Conservation (phyloP, 352 stramenopile species). For the Thalassiosira exigua region DNA sequence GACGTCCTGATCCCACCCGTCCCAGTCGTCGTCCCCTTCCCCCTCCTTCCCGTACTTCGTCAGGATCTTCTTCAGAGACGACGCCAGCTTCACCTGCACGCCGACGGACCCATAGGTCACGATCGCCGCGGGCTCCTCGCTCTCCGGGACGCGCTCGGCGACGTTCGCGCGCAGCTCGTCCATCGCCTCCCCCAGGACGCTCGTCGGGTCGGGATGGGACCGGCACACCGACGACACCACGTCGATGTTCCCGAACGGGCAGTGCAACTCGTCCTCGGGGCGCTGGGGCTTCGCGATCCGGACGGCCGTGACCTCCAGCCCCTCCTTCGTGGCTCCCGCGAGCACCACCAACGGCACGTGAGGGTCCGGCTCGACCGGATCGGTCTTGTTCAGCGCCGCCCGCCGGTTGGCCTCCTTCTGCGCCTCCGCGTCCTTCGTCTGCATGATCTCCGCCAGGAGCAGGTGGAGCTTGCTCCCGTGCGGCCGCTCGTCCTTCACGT, state of each 20-base stretch:
- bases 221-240: conserved; percentile 48
- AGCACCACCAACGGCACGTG: conserved; percentile 49
- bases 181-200: conserved; percentile 56
- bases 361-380: conserved; percentile 36
- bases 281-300: conserved; percentile 53
- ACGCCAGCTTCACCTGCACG: conserved; percentile 57
- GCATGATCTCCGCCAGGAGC: conserved; percentile 31
- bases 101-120: conserved; percentile 70
- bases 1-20: conserved; percentile 73
- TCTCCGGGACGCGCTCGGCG: conserved; percentile 67
- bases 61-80: conserved; percentile 29
- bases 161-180: conserved; percentile 65
- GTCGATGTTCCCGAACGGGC: conserved; percentile 53
- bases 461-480: conserved; percentile 30
- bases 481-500: not conserved
- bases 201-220: conserved; percentile 21
- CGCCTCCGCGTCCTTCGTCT: conserved; percentile 37
- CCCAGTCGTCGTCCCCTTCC: conserved; percentile 61
- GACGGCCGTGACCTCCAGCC: conserved; percentile 57
- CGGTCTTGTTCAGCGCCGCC: conserved; percentile 28
- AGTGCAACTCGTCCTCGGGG: conserved; percentile 54
- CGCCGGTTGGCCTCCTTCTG: conserved; percentile 17
- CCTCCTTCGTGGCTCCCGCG: conserved; percentile 39
- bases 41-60: conserved; percentile 46
- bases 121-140: conserved; percentile 68